Evolutionary conservation across 2,329 filamentous ascomycete genomes (phyloP), one percentile per base, ranked within the genome.

Genomic region (Neofusicoccum parvum): DNA sequence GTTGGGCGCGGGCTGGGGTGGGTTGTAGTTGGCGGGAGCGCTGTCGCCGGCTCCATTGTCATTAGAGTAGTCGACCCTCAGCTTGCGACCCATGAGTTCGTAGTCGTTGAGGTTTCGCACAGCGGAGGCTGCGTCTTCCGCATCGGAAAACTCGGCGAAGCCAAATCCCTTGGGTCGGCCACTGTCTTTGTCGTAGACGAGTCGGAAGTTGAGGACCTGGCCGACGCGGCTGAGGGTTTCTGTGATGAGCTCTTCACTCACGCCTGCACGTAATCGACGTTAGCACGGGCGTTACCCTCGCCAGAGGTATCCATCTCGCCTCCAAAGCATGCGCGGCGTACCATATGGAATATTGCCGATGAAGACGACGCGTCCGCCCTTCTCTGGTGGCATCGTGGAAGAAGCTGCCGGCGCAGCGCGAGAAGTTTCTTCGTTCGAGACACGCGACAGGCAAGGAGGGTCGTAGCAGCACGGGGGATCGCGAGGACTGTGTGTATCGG

Each of bases 111-210:
- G 83, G 76, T 99, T 98, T 71, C 94, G 90, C 54, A 98, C 94
- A 2, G 95, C 95, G 2, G 93, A 96, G 43, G 94, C 92, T 37
- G 95, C 95, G 32, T 93, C 85, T 86, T 96, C 94, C 67, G 92
- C 89, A 75, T 98, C 95, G 64, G 92, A 91, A 75, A 96, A 99
- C 77, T 98, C 94, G 73, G 94, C 92, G 73, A 98, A 99, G 41
- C 95, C 95, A 76, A 97, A 99, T 17, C 95, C 95, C 79, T 97
- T 98, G 0, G 95, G 94, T 65, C 92, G 89, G 48, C 94, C 94
- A 2, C 94, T 97, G 74, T 98, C 94, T 62, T 93, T 91, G 81
- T 98, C 96, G 79, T 97, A 96, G 69, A 98, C 94, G 56, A 98
- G 86, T 62, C 94, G 88, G 77, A 98, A 98, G 76, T 91, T 94